These are phyloP conservation scores for Rhizopogon sp. DNA, from an alignment of 768 basidiomycete species.

Conservation along the genomic window DNA sequence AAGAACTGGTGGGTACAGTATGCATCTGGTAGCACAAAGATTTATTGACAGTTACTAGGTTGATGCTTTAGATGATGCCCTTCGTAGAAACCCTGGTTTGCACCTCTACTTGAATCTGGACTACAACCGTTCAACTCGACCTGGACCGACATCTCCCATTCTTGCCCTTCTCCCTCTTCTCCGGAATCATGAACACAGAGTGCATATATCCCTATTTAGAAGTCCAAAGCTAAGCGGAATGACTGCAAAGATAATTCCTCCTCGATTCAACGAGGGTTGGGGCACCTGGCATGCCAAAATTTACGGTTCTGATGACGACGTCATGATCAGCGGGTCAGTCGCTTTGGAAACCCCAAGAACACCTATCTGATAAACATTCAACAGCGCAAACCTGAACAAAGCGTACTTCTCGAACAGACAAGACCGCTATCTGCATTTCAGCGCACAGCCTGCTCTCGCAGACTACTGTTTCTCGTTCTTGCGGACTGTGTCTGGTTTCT, in stretches of 20 bases:
- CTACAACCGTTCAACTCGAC: slow-evolving; percentile 72
- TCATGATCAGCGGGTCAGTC: slow-evolving; percentile 88
- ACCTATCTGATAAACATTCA: background rate
- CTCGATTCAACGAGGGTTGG: slow-evolving; percentile 97
- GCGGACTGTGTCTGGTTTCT: slow-evolving; percentile 61
- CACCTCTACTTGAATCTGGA: slow-evolving; percentile 74
- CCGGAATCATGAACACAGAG: slow-evolving; percentile 62
- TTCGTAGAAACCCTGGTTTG: slow-evolving; percentile 55
- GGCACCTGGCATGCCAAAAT: slow-evolving; percentile 98
- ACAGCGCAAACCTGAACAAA: slow-evolving; percentile 86
- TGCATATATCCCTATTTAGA: slow-evolving; percentile 78
- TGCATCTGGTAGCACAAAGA: background rate
- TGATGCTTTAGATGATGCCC: slow-evolving; percentile 53
- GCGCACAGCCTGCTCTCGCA: slow-evolving; percentile 53
- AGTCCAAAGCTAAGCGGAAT: slow-evolving; percentile 80
- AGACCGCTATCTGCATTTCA: slow-evolving; percentile 87
- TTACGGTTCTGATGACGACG: slow-evolving; percentile 88
- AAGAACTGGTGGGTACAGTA: slow-evolving; percentile 59
- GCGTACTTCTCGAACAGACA: slow-evolving; percentile 95
- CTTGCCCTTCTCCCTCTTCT: slow-evolving; percentile 70
- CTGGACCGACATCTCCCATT: slow-evolving; percentile 64
- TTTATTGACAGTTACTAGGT: slow-evolving; percentile 46
- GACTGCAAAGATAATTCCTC: slow-evolving; percentile 74
- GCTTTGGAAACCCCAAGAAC: slow-evolving; percentile 15
- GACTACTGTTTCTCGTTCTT: slow-evolving; percentile 85